A percentile compares a stretch with the other conserved stretches of the same genome.
Evolutionary conservation across 164 flowering plant genomes (phyloP).

Genomic region (Aristolochia californica): DNA sequence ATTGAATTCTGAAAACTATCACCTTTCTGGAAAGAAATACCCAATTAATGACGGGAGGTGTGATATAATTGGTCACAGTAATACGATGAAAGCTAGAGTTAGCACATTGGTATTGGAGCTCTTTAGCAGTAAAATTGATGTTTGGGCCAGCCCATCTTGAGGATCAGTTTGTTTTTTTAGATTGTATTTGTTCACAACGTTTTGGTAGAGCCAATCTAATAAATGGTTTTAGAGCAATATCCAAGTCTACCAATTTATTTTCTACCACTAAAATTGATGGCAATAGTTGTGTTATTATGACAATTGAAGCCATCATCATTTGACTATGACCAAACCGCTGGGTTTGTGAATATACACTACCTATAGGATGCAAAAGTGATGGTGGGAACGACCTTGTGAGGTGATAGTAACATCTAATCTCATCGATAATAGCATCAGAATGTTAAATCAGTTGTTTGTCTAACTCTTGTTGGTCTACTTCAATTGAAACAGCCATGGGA

Average conservation of each 20-base stretch:
- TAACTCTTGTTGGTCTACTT: neutral
- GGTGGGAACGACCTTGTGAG: neutral
- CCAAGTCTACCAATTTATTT: no score
- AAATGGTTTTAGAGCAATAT: no score
- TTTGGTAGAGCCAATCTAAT: no score
- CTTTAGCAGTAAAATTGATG: no score
- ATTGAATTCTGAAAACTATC: neutral
- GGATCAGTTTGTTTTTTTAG: neutral
- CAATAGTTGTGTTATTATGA: neutral
- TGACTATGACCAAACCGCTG: neutral
- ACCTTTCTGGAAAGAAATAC: neutral
- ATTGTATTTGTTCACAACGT: no score
- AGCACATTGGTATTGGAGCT: no score
- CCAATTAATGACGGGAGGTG: neutral
- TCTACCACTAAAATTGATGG: no score
- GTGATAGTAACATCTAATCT: neutral
- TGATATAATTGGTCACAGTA: no score
- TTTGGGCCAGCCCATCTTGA: neutral
- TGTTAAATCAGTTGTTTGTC: neutral
- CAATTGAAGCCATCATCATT: neutral
- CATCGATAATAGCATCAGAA: neutral
- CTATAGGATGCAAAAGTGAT: neutral
- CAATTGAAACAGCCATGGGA: constrained; percentile 70
- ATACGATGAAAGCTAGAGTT: no score
- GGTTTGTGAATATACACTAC: neutral